These are phyloP conservation scores for Fusarium virguliforme DNA, from an alignment of 2,329 filamentous ascomycete species.

Conservation along the genomic window DNA sequence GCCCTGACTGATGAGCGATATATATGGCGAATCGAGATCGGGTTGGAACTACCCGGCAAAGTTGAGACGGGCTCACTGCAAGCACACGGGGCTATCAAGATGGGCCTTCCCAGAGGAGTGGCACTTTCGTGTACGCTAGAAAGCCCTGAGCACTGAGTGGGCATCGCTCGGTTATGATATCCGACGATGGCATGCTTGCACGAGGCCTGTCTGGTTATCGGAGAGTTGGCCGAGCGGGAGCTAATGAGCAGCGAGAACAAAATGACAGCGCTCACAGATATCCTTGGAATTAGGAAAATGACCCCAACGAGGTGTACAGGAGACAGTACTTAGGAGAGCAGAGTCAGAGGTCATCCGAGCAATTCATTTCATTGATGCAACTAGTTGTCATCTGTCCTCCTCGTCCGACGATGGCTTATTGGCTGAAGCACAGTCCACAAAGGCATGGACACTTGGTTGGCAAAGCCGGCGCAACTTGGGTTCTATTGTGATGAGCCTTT, in stretches of 20 bases:
- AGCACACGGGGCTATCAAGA: too few species aligned
- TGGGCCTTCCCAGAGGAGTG: too few species aligned
- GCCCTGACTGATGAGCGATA: not conserved
- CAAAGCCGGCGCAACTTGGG: not conserved
- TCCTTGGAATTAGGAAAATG: too few species aligned
- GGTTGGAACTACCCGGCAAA: not conserved
- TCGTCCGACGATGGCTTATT: too few species aligned
- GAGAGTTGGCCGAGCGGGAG: not conserved
- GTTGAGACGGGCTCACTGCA: not conserved
- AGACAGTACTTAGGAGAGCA: too few species aligned
- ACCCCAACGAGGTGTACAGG: too few species aligned
- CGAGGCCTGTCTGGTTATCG: not conserved
- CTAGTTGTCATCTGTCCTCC: too few species aligned
- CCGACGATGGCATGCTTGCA: not conserved
- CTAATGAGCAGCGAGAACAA: not conserved
- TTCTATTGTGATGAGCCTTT: not conserved
- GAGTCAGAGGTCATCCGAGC: too few species aligned
- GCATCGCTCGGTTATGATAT: not conserved
- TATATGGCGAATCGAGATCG: not conserved
- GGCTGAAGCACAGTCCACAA: too few species aligned
- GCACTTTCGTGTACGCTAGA: not conserved
- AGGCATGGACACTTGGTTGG: not conserved
- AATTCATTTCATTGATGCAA: too few species aligned
- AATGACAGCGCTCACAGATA: not conserved
- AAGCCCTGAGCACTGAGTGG: not conserved